Evolutionary conservation across 2,329 filamentous ascomycete species (phyloP).

Genomic region (Dactylellina cionopaga): DNA sequence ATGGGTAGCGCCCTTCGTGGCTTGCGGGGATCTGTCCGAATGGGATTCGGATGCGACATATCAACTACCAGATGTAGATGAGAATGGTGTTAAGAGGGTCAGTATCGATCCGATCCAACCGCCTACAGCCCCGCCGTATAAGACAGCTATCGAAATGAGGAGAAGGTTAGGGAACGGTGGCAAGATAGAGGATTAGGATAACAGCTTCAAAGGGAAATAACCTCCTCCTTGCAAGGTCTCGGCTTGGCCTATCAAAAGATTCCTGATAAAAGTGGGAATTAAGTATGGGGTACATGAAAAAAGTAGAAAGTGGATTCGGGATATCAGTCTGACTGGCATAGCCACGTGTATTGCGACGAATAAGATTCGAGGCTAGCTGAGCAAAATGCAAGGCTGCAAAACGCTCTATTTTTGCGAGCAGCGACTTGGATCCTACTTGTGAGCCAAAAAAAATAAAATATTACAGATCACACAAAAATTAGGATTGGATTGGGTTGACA

Average conservation of each 20-base stretch:
- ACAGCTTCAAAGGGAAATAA: too few relatives aligned
- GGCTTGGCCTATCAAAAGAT: slow-evolving; percentile 22
- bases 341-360: slow-evolving; percentile 45
- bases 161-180: slow-evolving; percentile 59
- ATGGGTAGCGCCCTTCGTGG: slow-evolving; percentile 95
- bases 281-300: slow-evolving; percentile 17
- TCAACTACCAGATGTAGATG: slow-evolving; percentile 81
- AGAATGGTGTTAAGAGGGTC: slow-evolving; percentile 62
- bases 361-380: neutral
- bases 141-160: slow-evolving; percentile 84
- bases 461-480: neutral
- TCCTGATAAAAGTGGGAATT: slow-evolving; percentile 5
- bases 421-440: slow-evolving; percentile 46
- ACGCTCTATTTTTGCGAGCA: neutral
- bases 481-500: slow-evolving; percentile 21
- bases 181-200: slow-evolving; percentile 37
- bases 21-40: slow-evolving; percentile 93
- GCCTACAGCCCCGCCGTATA: slow-evolving; percentile 94
- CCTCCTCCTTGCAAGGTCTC: slow-evolving; percentile 11
- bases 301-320: neutral
- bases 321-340: slow-evolving; percentile 45
- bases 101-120: slow-evolving; percentile 93
- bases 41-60: slow-evolving; percentile 98
- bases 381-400: slow-evolving; percentile 3
- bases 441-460: too few relatives aligned